Conservation (phyloP, 2,329 filamentous ascomycete genomes). For the Didymellaceae sp. region DNA sequence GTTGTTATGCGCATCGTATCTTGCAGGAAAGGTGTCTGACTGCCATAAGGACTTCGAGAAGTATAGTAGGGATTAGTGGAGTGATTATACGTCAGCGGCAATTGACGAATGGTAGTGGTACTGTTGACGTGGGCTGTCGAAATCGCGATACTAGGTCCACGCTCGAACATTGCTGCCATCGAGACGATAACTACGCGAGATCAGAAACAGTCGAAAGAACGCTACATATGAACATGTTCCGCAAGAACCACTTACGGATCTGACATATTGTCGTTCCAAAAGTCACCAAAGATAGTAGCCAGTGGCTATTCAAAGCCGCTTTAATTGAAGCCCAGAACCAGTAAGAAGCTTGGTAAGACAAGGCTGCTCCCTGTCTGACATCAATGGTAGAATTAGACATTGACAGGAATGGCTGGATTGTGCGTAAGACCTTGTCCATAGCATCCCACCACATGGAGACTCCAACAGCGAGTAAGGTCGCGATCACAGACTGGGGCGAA, state of each 20-base stretch:
- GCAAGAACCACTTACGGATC: conserved; percentile 1
- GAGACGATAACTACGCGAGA: conserved; percentile 6
- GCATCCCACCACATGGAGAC: conserved; percentile 30
- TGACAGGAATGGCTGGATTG: conserved; percentile 26
- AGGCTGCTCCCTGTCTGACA: conserved; percentile 13
- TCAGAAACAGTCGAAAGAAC: too few relatives aligned
- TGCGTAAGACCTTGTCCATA: conserved; percentile 25
- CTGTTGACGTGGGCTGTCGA: neutral
- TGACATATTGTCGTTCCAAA: conserved; percentile 11
- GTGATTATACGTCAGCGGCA: neutral
- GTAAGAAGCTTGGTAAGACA: conserved; percentile 28
- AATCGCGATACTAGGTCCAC: neutral
- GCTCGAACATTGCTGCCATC: conserved; percentile 15
- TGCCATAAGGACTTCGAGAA: neutral
- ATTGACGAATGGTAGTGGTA: neutral
- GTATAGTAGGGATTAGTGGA: neutral
- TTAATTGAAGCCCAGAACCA: conserved; percentile 26
- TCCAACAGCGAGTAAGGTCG: conserved; percentile 23
- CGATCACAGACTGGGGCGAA: conserved; percentile 26
- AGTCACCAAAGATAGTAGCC: conserved; percentile 4
- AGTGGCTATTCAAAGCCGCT: neutral
- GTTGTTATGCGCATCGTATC: neutral
- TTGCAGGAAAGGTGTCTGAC: neutral
- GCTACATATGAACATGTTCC: neutral
- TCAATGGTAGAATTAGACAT: conserved; percentile 21